Base-by-base conservation (phyloP, 768 basidiomycete species). In the Lactarius quietus region DNA sequence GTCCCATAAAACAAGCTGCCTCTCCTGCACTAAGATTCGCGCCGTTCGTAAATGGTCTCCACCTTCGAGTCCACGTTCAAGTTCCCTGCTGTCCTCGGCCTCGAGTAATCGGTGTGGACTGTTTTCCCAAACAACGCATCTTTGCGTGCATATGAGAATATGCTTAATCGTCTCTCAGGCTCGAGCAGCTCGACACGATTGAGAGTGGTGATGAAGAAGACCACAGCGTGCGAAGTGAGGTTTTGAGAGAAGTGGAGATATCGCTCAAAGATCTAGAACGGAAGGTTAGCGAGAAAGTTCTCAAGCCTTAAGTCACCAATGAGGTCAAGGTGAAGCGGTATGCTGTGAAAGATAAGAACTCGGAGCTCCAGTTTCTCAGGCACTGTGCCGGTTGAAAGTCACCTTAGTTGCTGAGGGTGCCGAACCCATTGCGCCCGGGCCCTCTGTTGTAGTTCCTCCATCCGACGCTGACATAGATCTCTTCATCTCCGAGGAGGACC, bases 11-110 rank as follows among this genome's bases (percentile, higher is more conserved):
- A 17, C 38, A 43, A 18, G 56, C 61, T 0, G 17, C 23, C 2
- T 66, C 65, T 8, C 61, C 20, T 52, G 62, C 26, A 66, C 65
- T 10, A 14, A n/a, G 2, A 57, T 68, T 59, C 62, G n/a, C n/a
- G 53, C 62, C 7, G 48, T 52, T 28, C 70, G 57, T 14, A 59
- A 31, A 45, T n/a, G n/a, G 45, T 64, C 23, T 67, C 66, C 26
- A 35, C 29, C 14, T 23, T 38, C 26, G 54, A 61, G 28, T 56
- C 62, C 23, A 43, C 62, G 3, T 65, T 62, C 58, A 60, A 58
- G 48, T 52, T 64, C 45, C 65, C 64, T 4, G 7, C 51, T 23
- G n/a, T n/a, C 62, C 53, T 59, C 26, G 60, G 64, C 41, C 57
- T 61, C 20, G n/a, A n/a, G n/a, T n/a, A n/a, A n/a, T n/a, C n/a